These are phyloP conservation scores for Apiospora saccharicola DNA, from an alignment of 2,329 filamentous ascomycete species.

Conservation along the genomic window DNA sequence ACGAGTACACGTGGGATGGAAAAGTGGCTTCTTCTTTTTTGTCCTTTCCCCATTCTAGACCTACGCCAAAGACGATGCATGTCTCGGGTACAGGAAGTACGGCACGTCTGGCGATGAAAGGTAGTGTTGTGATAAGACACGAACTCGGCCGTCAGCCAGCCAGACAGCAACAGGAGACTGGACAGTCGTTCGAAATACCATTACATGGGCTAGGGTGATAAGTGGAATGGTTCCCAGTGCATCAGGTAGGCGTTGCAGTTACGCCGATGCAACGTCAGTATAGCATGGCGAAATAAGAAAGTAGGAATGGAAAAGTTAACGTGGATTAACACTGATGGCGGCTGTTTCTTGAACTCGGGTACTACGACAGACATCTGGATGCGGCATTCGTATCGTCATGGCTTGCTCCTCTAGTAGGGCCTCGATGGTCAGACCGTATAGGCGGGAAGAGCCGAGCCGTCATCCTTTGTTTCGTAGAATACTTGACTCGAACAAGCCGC, in stretches of 20 bases:
- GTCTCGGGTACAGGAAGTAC: neutral
- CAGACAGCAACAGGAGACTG: neutral
- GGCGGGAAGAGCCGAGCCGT: constrained; percentile 7
- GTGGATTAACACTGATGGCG: neutral
- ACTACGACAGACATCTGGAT: neutral
- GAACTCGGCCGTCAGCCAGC: neutral
- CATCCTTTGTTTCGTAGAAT: neutral
- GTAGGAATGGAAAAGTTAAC: neutral
- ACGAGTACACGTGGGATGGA: neutral
- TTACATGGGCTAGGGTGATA: constrained; percentile 5
- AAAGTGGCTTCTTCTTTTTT: neutral
- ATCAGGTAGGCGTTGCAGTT: neutral
- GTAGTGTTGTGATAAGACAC: neutral
- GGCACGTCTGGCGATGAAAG: neutral
- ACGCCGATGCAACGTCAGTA: neutral
- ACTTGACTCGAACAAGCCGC: constrained; percentile 17
- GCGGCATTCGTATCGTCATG: neutral
- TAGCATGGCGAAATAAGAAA: neutral
- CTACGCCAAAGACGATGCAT: neutral
- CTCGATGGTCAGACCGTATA: neutral
- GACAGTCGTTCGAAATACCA: neutral
- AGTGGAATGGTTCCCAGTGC: neutral
- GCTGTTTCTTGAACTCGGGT: neutral
- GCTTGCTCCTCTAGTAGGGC: neutral
- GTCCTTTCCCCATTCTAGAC: neutral